These are phyloP conservation scores for Acidiella bohemica DNA, from an alignment of 495 filamentous ascomycete genomes.

Conservation along the genomic window DNA sequence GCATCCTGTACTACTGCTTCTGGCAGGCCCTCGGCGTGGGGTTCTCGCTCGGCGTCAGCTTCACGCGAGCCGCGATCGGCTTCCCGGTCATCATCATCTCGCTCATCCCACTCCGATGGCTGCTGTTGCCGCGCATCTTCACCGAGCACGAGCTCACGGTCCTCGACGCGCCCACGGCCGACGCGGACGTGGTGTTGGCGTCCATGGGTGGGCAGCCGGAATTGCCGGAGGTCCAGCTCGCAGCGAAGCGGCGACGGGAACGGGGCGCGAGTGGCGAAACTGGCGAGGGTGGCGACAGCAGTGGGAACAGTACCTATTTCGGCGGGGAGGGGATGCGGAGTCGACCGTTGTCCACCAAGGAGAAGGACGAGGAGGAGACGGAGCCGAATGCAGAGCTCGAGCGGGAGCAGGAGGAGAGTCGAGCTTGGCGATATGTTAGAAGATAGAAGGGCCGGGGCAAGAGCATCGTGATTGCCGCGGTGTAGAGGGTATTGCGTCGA, in stretches of 20 bases:
- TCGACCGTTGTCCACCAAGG: no score
- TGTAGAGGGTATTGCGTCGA: no score
- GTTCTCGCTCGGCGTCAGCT: constrained; percentile 85
- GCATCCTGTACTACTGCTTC: constrained; percentile 43
- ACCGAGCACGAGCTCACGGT: constrained; percentile 49
- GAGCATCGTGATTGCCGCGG: no score
- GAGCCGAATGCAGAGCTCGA: background rate
- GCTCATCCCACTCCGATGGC: constrained; percentile 63
- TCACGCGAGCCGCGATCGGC: constrained; percentile 83
- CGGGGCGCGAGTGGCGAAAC: constrained; percentile 5
- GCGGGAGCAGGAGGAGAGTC: no score
- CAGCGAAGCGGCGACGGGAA: constrained; percentile 11
- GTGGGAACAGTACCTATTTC: constrained; percentile 4
- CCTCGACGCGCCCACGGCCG: constrained; percentile 46
- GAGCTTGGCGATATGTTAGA: no score
- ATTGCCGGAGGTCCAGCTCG: constrained; percentile 19
- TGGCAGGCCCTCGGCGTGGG: constrained; percentile 71
- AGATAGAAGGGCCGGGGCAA: no score
- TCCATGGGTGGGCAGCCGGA: constrained; percentile 26
- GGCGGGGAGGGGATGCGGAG: background rate
- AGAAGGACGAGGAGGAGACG: constrained; percentile 7
- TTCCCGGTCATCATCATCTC: constrained; percentile 79
- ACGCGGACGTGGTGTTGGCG: constrained; percentile 20
- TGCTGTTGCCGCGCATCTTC: constrained; percentile 61
- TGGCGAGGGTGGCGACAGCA: constrained; percentile 4